phyloP scores from a whole-genome alignment of 768 basidiomycete species.

The Mycena pura region DNA sequence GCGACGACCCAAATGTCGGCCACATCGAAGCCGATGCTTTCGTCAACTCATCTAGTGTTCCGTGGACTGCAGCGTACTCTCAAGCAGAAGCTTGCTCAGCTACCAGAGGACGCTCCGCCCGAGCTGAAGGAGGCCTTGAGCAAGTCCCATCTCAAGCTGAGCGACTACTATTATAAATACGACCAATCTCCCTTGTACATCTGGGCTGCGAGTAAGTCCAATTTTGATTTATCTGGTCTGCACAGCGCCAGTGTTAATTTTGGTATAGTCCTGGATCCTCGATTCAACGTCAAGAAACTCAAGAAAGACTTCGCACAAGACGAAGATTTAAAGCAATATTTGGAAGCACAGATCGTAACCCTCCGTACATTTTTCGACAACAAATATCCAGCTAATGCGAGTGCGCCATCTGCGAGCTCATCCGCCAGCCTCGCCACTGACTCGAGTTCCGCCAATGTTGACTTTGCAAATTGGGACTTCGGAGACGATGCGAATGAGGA shows the following conservation, averaged over 20 bases:
- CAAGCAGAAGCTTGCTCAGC: background rate
- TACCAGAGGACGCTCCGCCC: background rate
- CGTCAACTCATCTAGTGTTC: background rate
- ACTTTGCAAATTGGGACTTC: too few species aligned
- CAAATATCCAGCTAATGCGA: background rate
- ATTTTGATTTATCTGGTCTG: too few species aligned
- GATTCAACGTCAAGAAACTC: background rate
- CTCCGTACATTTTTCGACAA: constrained; percentile 5
- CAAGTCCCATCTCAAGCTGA: background rate
- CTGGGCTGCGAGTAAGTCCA: too few species aligned
- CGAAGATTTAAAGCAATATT: background rate
- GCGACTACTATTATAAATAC: background rate
- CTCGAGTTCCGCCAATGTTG: too few species aligned
- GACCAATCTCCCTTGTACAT: background rate
- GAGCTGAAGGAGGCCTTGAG: background rate
- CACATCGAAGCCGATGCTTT: background rate
- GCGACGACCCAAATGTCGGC: background rate
- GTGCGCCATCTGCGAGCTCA: too few species aligned
- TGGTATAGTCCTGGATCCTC: constrained; percentile 8
- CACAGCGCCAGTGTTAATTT: too few species aligned
- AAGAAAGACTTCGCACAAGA: background rate
- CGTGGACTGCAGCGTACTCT: background rate
- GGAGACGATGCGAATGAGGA: too few species aligned
- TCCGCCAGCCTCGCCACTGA: too few species aligned
- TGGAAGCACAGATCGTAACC: background rate